A percentile compares a stretch with the other conserved stretches of the same genome.
Conservation (phyloP, 1,139 yeast genomes). For the Debaryomycetaceae sp. region DNA sequence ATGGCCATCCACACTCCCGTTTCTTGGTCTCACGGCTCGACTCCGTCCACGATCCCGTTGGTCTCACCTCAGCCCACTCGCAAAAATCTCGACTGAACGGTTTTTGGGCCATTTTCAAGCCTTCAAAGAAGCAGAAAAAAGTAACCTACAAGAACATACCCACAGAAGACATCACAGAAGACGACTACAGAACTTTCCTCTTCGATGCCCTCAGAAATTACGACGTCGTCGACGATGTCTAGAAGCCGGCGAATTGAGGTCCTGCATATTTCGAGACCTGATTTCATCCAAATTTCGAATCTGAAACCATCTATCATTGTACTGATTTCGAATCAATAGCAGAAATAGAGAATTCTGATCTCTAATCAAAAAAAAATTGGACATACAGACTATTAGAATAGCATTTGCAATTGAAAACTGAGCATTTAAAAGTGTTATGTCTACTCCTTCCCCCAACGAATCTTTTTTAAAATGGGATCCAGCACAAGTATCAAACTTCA, state of each 20-base stretch:
- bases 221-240: neutral
- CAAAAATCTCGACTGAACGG: neutral
- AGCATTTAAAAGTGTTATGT: neutral
- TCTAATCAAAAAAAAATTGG: too few relatives aligned
- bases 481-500: slow-evolving; percentile 42
- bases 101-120: neutral
- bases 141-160: neutral
- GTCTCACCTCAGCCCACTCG: neutral
- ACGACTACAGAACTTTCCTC: neutral
- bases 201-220: neutral
- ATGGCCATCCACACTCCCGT: neutral
- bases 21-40: neutral
- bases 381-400: neutral
- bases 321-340: too few relatives aligned
- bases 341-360: too few relatives aligned
- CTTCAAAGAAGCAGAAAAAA: neutral
- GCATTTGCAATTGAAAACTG: neutral
- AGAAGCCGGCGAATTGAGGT: neutral
- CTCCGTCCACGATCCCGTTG: neutral
- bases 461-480: slow-evolving; percentile 48
- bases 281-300: neutral
- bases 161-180: neutral
- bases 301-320: neutral
- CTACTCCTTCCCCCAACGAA: slow-evolving; percentile 19
- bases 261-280: neutral